These are phyloP conservation scores for Alnus glutinosa DNA, from an alignment of 306 rosid species.

Conservation along the genomic window DNA sequence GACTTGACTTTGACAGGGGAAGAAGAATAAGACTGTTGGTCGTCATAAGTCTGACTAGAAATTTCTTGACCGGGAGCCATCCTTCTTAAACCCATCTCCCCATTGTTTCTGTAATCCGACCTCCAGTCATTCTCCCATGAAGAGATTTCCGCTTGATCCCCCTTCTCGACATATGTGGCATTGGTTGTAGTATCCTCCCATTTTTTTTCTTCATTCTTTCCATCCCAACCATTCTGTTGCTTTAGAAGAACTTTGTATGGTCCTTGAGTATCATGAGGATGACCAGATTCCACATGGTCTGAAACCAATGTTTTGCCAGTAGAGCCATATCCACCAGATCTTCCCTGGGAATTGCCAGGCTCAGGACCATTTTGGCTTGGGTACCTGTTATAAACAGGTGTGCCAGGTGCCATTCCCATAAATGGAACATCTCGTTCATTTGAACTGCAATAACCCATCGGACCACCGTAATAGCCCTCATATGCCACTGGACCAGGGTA, in stretches of 20 bases:
- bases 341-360: constrained; percentile 57
- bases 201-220: constrained; percentile 57
- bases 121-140: constrained; percentile 61
- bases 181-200: constrained; percentile 47
- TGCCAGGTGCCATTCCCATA: constrained; percentile 71
- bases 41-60: constrained; percentile 46
- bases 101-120: constrained; percentile 50
- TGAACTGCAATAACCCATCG: constrained; percentile 71
- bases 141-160: constrained; percentile 43
- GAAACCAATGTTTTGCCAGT: constrained; percentile 44
- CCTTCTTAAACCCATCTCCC: constrained; percentile 46
- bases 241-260: constrained; percentile 89
- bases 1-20: constrained; percentile 42
- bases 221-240: constrained; percentile 65
- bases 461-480: constrained; percentile 77
- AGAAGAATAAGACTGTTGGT: constrained; percentile 43
- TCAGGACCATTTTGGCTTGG: constrained; percentile 58
- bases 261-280: constrained; percentile 57
- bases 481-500: constrained; percentile 75
- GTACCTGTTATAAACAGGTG: constrained; percentile 62
- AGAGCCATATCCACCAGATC: constrained; percentile 58
- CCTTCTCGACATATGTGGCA: constrained; percentile 35
- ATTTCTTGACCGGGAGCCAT: constrained; percentile 43
- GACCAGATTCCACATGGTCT: constrained; percentile 63
- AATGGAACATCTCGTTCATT: constrained; percentile 75